Evolutionary conservation across 495 filamentous ascomycete genomes (phyloP).

Genomic region (Lepraria neglecta): DNA sequence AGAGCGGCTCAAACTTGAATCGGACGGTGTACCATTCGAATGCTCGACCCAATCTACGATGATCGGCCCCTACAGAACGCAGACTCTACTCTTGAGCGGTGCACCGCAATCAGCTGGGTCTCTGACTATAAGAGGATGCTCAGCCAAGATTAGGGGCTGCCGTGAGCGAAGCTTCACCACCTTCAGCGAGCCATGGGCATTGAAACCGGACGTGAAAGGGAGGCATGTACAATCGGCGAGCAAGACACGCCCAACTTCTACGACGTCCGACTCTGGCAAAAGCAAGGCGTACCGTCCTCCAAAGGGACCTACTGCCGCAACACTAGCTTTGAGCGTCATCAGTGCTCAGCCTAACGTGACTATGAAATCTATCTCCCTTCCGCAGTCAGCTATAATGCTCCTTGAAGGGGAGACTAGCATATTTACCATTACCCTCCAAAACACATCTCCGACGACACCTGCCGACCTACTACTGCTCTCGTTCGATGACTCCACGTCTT

Average conservation of each 20-base stretch:
- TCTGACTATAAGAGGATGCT: conserved; percentile 69
- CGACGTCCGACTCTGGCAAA: conserved; percentile 34
- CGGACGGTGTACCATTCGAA: conserved; percentile 63
- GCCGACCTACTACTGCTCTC: conserved; percentile 82
- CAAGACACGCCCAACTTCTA: conserved; percentile 56
- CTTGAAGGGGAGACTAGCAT: conserved; percentile 74
- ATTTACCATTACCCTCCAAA: conserved; percentile 76
- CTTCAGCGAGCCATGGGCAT: conserved; percentile 68
- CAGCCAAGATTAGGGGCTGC: conserved; percentile 74
- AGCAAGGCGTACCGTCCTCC: conserved; percentile 35
- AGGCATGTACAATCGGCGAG: conserved; percentile 38
- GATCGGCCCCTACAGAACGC: conserved; percentile 72
- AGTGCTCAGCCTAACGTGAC: conserved; percentile 67
- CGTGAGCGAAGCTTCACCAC: conserved; percentile 76
- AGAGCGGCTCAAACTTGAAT: conserved; percentile 69
- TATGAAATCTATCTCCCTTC: conserved; percentile 67
- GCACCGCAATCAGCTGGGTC: conserved; percentile 59
- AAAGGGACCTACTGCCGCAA: conserved; percentile 30
- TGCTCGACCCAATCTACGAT: conserved; percentile 56
- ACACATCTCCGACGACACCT: conserved; percentile 60
- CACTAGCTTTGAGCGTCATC: conserved; percentile 63
- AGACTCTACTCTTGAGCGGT: conserved; percentile 66
- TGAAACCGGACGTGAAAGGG: conserved; percentile 57
- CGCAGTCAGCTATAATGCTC: conserved; percentile 84
- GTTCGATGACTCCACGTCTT: conserved; percentile 81